A percentile compares a stretch with the other conserved stretches of the same genome.
Evolutionary conservation across 441 rosid species (phyloP).

Genomic region (Gossypium aridum): DNA sequence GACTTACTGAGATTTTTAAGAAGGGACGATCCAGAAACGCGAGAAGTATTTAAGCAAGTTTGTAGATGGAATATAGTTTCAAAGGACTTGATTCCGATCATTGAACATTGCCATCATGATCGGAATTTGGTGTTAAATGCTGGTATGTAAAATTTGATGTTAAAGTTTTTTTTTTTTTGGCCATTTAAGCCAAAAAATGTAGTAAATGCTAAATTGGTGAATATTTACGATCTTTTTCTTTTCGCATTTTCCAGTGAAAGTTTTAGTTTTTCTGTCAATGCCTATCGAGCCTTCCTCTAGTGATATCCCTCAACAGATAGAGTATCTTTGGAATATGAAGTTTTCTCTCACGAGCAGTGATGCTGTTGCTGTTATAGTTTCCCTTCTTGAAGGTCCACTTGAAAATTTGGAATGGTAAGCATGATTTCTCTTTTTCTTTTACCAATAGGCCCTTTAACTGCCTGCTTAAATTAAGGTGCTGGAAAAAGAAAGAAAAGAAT

Average conservation of each 20-base stretch:
- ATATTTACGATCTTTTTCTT: background rate
- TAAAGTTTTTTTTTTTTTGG: background rate
- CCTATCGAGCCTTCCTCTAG: conserved; percentile 73
- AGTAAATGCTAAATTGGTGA: background rate
- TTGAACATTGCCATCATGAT: conserved; percentile 63
- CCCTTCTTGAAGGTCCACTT: conserved; percentile 76
- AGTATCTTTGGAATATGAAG: conserved; percentile 80
- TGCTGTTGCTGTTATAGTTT: conserved; percentile 59
- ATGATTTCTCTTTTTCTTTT: conserved; percentile 17
- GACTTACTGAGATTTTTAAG: conserved; percentile 83
- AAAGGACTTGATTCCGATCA: conserved; percentile 86
- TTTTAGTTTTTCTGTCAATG: conserved; percentile 83
- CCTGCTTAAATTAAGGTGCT: background rate
- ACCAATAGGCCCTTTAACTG: background rate
- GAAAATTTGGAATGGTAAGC: conserved; percentile 72
- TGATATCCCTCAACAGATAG: conserved; percentile 70
- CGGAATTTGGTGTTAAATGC: conserved; percentile 68
- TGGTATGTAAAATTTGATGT: conserved; percentile 34
- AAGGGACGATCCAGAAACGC: conserved; percentile 81
- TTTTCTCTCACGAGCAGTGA: conserved; percentile 65
- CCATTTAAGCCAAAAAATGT: background rate
- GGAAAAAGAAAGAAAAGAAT: background rate
- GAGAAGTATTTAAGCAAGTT: conserved; percentile 86
- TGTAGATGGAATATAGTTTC: conserved; percentile 87
- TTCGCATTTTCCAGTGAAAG: conserved; percentile 54